Conservation (phyloP, 345 rosid genomes). For the Citrus hindsii region DNA sequence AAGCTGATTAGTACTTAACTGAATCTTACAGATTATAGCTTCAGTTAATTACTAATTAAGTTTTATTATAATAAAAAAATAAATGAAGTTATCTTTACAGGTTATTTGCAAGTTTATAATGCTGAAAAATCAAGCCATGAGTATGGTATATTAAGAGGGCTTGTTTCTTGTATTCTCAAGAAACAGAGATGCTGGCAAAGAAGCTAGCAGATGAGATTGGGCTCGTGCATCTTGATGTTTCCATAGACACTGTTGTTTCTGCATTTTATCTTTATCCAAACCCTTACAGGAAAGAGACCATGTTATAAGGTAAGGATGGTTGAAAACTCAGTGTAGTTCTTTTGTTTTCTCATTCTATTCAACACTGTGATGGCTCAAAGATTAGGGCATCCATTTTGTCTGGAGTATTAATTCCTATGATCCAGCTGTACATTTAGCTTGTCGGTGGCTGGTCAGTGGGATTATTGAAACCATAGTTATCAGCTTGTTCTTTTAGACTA, state of each 20-base stretch:
- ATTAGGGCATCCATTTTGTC: background rate
- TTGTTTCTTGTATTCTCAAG: conserved; percentile 49
- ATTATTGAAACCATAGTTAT: background rate
- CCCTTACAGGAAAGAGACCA: conserved; percentile 80
- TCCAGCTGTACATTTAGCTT: background rate
- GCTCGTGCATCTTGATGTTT: conserved; percentile 90
- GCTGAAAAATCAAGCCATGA: background rate
- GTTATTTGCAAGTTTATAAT: background rate
- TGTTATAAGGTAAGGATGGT: conserved; percentile 61
- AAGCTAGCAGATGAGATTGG: conserved; percentile 81
- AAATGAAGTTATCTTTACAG: background rate
- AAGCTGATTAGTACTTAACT: background rate
- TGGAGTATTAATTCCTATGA: background rate
- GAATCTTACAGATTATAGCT: background rate
- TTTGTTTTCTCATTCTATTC: background rate
- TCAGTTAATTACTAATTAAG: too few species aligned
- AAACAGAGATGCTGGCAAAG: conserved; percentile 71
- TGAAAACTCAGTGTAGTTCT: background rate
- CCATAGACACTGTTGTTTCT: conserved; percentile 79
- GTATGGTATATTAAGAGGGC: background rate
- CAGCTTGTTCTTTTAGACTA: background rate
- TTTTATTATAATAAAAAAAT: too few species aligned
- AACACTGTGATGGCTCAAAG: background rate
- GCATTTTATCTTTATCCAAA: conserved; percentile 72
- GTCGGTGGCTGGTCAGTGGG: background rate